Percentiles rank a stretch among this genome's conserved stretches.
Conservation (phyloP, 73 alveolate genomes). For the Paramecium sonneborni region DNA sequence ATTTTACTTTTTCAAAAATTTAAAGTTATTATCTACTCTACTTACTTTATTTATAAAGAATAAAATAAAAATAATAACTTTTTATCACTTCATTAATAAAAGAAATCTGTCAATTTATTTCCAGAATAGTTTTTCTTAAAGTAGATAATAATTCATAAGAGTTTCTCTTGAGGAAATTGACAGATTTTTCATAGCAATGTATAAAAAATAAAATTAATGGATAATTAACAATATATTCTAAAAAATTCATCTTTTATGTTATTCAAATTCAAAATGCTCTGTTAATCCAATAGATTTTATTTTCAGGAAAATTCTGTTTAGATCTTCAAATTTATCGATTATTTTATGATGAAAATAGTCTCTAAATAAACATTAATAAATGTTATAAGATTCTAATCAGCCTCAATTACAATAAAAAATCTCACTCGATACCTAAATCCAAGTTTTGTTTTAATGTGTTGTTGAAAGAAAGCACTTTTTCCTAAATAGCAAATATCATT, state of each 20-base stretch:
- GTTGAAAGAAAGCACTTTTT: constrained; percentile 41
- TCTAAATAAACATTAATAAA: not conserved
- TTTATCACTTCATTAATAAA: not conserved
- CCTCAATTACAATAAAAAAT: not conserved
- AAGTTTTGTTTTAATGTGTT: not conserved
- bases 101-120: not conserved
- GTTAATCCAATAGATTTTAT: no score
- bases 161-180: not conserved
- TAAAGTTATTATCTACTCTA: constrained; percentile 19
- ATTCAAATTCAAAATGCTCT: no score
- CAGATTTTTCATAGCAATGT: constrained; percentile 54
- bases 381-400: not conserved
- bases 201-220: no score
- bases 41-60: constrained; percentile 50
- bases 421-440: not conserved
- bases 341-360: not conserved
- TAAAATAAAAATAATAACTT: constrained; percentile 44
- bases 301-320: no score
- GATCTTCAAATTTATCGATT: not conserved
- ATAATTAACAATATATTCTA: no score
- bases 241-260: no score
- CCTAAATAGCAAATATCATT: not conserved
- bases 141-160: not conserved
- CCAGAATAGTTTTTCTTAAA: not conserved
- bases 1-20: constrained; percentile 18